These are phyloP conservation scores for Exophiala sideris DNA, from an alignment of 2,329 filamentous ascomycete species.

Conservation along the genomic window DNA sequence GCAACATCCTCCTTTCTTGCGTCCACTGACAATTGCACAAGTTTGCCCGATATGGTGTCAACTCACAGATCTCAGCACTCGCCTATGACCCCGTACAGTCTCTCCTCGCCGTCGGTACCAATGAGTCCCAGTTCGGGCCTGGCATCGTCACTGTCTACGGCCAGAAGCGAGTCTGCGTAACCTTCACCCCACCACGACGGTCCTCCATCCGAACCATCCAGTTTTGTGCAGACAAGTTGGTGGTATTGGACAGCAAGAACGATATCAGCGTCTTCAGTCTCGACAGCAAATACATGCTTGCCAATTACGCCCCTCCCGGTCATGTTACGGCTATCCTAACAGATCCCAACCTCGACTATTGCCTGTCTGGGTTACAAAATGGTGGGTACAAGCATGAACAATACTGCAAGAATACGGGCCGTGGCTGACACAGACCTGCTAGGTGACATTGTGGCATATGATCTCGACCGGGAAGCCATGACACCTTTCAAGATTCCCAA, in stretches of 20 bases:
- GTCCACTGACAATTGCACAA: slow-evolving; percentile 28
- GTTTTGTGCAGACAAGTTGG: slow-evolving; percentile 80
- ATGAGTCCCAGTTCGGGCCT: slow-evolving; percentile 77
- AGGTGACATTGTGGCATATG: slow-evolving; percentile 86
- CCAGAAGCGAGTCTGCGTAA: slow-evolving; percentile 72
- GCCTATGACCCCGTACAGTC: slow-evolving; percentile 94
- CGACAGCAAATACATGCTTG: slow-evolving; percentile 62
- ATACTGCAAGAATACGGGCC: not conserved
- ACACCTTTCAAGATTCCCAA: slow-evolving; percentile 81
- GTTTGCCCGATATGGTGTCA: slow-evolving; percentile 75
- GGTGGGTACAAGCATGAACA: slow-evolving; percentile 41
- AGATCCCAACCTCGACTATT: slow-evolving; percentile 92
- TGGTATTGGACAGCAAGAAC: slow-evolving; percentile 81
- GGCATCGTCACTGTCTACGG: slow-evolving; percentile 90
- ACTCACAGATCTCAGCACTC: slow-evolving; percentile 70
- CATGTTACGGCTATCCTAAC: slow-evolving; percentile 70
- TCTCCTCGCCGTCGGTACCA: slow-evolving; percentile 85
- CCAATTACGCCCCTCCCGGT: slow-evolving; percentile 72
- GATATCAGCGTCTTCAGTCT: slow-evolving; percentile 83
- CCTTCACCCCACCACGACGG: slow-evolving; percentile 66
- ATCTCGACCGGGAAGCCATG: slow-evolving; percentile 76
- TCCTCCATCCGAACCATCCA: slow-evolving; percentile 74
- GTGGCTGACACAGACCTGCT: slow-evolving; percentile 15
- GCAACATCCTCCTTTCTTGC: slow-evolving; percentile 25
- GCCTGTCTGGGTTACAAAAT: slow-evolving; percentile 74